Base-by-base conservation (phyloP, 2,329 filamentous ascomycete species). In the Claviceps purpurea region DNA sequence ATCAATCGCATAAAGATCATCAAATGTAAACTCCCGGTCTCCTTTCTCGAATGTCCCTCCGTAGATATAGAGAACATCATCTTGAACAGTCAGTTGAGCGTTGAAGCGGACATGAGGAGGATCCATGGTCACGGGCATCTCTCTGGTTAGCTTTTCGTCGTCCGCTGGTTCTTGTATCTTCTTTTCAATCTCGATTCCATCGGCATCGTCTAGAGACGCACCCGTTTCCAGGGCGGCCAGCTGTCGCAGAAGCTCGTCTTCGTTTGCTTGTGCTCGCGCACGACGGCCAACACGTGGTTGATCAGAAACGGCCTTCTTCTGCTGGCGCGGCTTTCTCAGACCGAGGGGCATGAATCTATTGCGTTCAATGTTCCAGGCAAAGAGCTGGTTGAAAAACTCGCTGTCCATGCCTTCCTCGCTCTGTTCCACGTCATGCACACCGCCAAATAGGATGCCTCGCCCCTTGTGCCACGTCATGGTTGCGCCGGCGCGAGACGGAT, bases 401-500 rank as follows among this genome's bases (percentile, higher is more conserved):
- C 88, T 95, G 51, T 98, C 91, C 58, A 98, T 95, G 3, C 87
- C 89, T 66, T 98, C 93, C 64, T 95, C 90, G 57, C 81, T 91
- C 64, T 90, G 79, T 66, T 95, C 89, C 0, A 94, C 85, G 59
- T 95, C 90, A 61, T 96, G 89, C 4, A 98, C 93, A 50, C 93
- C 93, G 45, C 93, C 93, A 64, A 97, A 97, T 61, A 89, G 71
- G 53, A 98, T 91, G 1, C 93, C 93, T 55, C 93, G 82, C 0
- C 91, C 90, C 68, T 91, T 93, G 70, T 98, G 93, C 65, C 84
- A 88, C 0, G 89, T 81, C 90, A 97, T 97, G 2, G 91, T 97
- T 1, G 89, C 82, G 37, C 93, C 93, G 3, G 89, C 90, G 22
- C 93, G 81, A 13, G 85, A 69, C 5, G 93, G 93, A 57, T 82